Evolutionary conservation across 1,284 basidiomycete genomes (phyloP), one percentile per base, ranked within the genome.

Genomic region (Vanrija pseudolonga): DNA sequence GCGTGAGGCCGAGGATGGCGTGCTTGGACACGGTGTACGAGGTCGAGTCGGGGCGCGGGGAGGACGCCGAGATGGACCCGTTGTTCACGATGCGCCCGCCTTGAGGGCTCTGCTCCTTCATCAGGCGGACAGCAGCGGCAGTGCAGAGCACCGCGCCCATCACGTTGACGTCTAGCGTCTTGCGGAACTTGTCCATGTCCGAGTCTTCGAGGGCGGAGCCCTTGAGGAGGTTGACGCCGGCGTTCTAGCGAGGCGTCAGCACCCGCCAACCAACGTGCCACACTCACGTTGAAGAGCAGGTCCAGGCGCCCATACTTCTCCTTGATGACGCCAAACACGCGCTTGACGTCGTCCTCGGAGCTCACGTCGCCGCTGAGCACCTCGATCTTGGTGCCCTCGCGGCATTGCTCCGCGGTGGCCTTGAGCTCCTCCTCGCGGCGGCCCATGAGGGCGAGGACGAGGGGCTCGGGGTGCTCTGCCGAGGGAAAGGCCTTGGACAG

Each of bases 31-130:
- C 77, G 0, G 87, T 86, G 70, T 91, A 90, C 0, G 87, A 81
- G 6, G 78, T 77, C 0, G 84, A 59, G 50, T 65, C 58, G 2
- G 86, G 87, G 24, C 89, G 81, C 2, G 89, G 89, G 1, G 83
- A 79, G 59, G 86, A 82, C 0, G 88, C 87, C 0, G 87, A 84
- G 52, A 91, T 81, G 38, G 85, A 88, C 7, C 88, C 88, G 62
- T 90, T 90, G 77, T 90, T 91, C 74, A 91, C 86, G 63, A 92
- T 88, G 14, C 87, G 81, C 77, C 88, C 88, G 62, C 89, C 89
- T 56, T 79, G 80, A 3, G 89, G 89, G 0, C 74, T 69, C 68
- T 91, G 88, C 0, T 72, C 65, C 68, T 88, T 90, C 82, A 90
- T 90, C 11, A 84, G 72, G 53, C 76, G 81, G 64, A 89, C 80